Evolutionary conservation across 2,329 filamentous ascomycete genomes (phyloP), one percentile per base, ranked within the genome.

Genomic region (Pyricularia grisea): DNA sequence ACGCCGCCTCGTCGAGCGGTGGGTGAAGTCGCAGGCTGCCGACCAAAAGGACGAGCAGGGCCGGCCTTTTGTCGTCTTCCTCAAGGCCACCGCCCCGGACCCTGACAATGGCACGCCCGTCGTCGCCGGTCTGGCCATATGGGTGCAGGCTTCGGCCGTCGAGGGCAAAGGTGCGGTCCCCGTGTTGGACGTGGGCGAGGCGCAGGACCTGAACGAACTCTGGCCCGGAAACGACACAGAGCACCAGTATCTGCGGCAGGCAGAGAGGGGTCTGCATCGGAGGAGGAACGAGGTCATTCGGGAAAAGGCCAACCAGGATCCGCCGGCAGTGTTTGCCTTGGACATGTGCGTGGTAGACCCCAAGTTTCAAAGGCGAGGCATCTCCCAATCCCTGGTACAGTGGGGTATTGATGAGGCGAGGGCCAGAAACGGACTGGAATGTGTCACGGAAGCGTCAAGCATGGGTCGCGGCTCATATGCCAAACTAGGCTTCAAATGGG

Each of bases 101-200:
- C 68, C 72, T 10, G 17, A 30, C 4, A 28, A 50, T 14, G 27
- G 42, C 9, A 10, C 25, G 28, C 25, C 50, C 17, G 42, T 67
- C 7, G 77, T 87, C n/a, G 85, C 78, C 11, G 86, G 86, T 20
- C 70, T 84, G 31, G 84, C 86, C 2, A 82, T 87, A 69, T 88
- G 86, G 86, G 73, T 78, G 10, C 86, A 88, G 71, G 74, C 78
- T 0, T 87, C 85, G 0, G 75, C 78, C 7, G 79, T 86, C 0
- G 77, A 79, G 1, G 85, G 84, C 14, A 74, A 80, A 66, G 86
- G 86, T 14, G 81, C 83, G 30, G 71, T 70, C 28, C 80, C 77
- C 1, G 69, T 77, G 4, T 74, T 77, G 17, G 76, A 81, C 25
- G 72, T 82, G 3, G 72, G 71, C 68, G 67, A 69, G 7, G 72